Evolutionary conservation across 1,284 basidiomycete genomes (phyloP).

Genomic region (Ceratobasidium sp.): DNA sequence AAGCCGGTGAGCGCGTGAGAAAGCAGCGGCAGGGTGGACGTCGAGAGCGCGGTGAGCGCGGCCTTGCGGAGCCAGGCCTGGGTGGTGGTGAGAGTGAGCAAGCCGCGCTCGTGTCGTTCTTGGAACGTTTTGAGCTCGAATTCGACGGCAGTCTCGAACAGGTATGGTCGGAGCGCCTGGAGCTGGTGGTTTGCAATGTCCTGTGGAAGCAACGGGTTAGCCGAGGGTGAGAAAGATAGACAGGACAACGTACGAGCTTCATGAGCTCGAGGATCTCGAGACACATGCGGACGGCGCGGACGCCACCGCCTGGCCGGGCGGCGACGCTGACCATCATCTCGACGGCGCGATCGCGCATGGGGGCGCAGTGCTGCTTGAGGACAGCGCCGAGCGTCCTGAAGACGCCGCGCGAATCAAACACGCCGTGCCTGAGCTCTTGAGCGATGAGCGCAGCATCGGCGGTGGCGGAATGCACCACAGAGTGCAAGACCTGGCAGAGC

Average conservation of each 20-base stretch:
- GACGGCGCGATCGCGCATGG: slow-evolving; percentile 87
- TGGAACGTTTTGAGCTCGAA: slow-evolving; percentile 86
- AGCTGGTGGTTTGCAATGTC: slow-evolving; percentile 97
- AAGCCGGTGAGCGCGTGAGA: slow-evolving; percentile 30
- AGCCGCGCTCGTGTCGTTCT: slow-evolving; percentile 61
- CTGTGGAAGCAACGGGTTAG: slow-evolving; percentile 55
- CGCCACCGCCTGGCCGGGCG: slow-evolving; percentile 59
- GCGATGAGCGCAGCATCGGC: slow-evolving; percentile 71
- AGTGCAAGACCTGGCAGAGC: slow-evolving; percentile 82
- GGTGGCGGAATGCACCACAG: slow-evolving; percentile 71
- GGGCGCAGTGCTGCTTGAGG: slow-evolving; percentile 91
- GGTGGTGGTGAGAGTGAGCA: slow-evolving; percentile 65
- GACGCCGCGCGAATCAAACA: slow-evolving; percentile 85
- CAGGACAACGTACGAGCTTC: slow-evolving; percentile 78
- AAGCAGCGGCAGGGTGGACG: slow-evolving; percentile 54
- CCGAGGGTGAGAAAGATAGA: slow-evolving; percentile 40
- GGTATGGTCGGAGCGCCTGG: slow-evolving; percentile 84
- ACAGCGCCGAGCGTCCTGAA: slow-evolving; percentile 83
- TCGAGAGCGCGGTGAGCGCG: slow-evolving; percentile 45
- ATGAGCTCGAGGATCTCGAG: slow-evolving; percentile 94
- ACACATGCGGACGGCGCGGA: slow-evolving; percentile 75
- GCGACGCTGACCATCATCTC: slow-evolving; percentile 84
- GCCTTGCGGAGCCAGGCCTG: slow-evolving; percentile 69
- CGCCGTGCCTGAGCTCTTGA: slow-evolving; percentile 78
- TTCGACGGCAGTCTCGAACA: slow-evolving; percentile 81